Evolutionary conservation across 2,329 filamentous ascomycete genomes (phyloP), one percentile per base, ranked within the genome.

Genomic region (Botrytis hyacinthi): DNA sequence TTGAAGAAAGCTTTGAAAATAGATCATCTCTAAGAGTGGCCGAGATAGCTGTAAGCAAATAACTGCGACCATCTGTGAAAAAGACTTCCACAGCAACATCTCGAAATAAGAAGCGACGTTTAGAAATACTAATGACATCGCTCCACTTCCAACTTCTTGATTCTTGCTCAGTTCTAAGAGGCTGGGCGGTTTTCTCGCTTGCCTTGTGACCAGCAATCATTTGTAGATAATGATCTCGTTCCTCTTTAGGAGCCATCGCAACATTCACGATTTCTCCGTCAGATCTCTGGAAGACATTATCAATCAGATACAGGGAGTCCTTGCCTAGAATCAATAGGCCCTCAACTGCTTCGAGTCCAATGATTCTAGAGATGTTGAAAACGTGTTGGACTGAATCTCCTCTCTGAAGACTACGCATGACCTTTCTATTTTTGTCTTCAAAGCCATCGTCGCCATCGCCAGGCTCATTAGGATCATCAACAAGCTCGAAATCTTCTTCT

Each of bases 221-320:
- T 79, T 97, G 93, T 29, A 97, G 92, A 81, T 98, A 99, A 0
- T 94, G 94, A 79, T 99, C 96, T 35, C 96, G 91, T 82, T 99
- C 97, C 77, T 98, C 95, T 1, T 88, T 85, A 0, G 95, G 94
- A 3, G 96, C 97, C 82, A 98, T 94, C 89, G 93, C 95, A 14
- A 97, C 95, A 79, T 97, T 95, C 74, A 99, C 93, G 80, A 99
- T 98, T 81, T 99, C 97, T 20, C 95, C 95, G 79, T 98, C 96
- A 3, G 93, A 91, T 76, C 95, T 90, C 80, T 98, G 95, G 81
- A 99, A 98, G 79, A 97, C 95, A 78, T 96, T 95, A 83, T 99
- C 96, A 82, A 98, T 92, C 77, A 99, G 91, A 80, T 99, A 99
- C 26, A 99, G 87, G 66, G 91, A 92, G 78, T 95, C 92, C 82